These are phyloP conservation scores for Phaffomyces antillensis DNA, from an alignment of 805 yeast species.

Conservation along the genomic window DNA sequence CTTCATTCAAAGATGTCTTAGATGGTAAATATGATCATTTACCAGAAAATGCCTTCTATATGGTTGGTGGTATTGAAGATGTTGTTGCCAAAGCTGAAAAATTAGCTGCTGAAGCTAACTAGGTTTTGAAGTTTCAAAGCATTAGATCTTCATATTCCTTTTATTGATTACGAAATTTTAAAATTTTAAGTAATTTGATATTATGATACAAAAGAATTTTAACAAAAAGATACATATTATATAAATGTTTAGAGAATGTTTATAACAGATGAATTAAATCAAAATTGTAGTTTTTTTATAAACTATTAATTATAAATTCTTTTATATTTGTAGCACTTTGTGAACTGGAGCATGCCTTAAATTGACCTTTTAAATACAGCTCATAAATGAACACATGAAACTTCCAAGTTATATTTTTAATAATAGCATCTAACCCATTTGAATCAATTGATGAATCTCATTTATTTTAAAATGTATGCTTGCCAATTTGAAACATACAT, in stretches of 20 bases:
- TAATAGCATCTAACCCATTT: no score
- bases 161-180: not conserved
- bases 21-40: conserved; percentile 98
- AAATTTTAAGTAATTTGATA: not conserved
- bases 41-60: conserved; percentile 99
- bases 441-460: no score
- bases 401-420: no score
- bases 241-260: conserved; percentile 16
- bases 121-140: conserved; percentile 15
- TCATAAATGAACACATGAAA: no score
- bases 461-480: no score
- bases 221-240: conserved; percentile 2
- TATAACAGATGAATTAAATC: conserved; percentile 6
- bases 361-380: no score
- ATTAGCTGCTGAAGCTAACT: conserved; percentile 88
- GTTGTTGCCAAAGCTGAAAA: conserved; percentile 98
- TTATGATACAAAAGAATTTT: conserved; percentile 7
- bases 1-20: conserved; percentile 93
- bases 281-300: not conserved
- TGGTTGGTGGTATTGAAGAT: conserved; percentile 99
- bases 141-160: conserved; percentile 5
- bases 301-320: no score
- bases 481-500: no score
- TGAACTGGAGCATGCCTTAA: no score
- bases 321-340: no score